Percentiles rank a stretch among this genome's conserved stretches.
phyloP scores from a whole-genome alignment of 2,329 filamentous ascomycete species.

The Ambrosiella xylebori region DNA sequence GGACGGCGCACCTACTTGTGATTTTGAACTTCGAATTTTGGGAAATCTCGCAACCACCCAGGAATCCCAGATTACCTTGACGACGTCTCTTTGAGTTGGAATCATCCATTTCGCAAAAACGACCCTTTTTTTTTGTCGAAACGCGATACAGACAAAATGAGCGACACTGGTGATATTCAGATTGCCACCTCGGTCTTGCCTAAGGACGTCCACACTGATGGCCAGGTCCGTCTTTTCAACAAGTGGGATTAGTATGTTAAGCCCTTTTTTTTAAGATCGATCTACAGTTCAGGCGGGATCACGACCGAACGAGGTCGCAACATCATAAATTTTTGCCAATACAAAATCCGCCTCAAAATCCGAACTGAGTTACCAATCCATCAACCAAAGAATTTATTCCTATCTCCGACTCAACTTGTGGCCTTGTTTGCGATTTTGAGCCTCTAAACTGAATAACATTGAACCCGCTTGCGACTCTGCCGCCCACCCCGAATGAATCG shows the following conservation, averaged over 20 bases:
- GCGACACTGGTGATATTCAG: slow-evolving; percentile 89
- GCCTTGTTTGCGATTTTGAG: background rate
- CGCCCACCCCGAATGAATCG: background rate
- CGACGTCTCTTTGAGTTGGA: slow-evolving; percentile 13
- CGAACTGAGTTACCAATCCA: background rate
- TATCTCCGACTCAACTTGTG: background rate
- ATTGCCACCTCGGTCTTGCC: slow-evolving; percentile 72
- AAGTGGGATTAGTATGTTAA: slow-evolving; percentile 58
- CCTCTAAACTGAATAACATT: background rate
- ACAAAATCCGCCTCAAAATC: background rate
- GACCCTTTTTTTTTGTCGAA: slow-evolving; percentile 15
- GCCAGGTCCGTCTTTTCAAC: slow-evolving; percentile 92
- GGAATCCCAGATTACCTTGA: slow-evolving; percentile 11
- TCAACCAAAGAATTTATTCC: background rate
- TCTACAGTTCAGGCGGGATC: background rate
- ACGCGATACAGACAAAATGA: slow-evolving; percentile 44
- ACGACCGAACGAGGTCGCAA: background rate
- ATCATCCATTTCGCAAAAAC: slow-evolving; percentile 21
- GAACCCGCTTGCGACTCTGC: background rate
- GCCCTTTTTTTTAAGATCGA: slow-evolving; percentile 3
- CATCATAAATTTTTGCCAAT: background rate
- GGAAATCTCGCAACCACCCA: slow-evolving; percentile 14
- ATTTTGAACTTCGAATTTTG: slow-evolving; percentile 14
- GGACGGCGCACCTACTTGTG: slow-evolving; percentile 13
- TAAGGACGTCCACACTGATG: slow-evolving; percentile 86